Conservation (phyloP, 2,329 filamentous ascomycete genomes). For the Ophiostoma angusticollis region DNA sequence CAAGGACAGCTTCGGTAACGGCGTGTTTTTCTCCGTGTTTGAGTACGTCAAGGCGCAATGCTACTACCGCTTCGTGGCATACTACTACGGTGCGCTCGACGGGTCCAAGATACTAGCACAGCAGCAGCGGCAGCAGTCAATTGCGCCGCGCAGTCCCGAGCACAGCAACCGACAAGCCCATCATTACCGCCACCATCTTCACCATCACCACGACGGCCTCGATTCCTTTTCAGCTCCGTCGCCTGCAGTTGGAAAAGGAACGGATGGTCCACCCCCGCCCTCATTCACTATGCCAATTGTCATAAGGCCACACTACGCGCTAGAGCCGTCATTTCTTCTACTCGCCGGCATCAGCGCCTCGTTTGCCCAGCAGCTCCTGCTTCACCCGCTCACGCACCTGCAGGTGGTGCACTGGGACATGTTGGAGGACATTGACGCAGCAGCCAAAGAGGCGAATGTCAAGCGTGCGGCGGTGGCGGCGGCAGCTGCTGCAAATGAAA, state of each 20-base stretch:
- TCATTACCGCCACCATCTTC: conserved; percentile 18
- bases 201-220: conserved; percentile 56
- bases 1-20: conserved; percentile 58
- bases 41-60: conserved; percentile 64
- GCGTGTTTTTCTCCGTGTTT: conserved; percentile 62
- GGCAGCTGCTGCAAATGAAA: background rate
- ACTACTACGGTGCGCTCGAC: conserved; percentile 52
- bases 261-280: too few relatives aligned
- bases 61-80: conserved; percentile 58
- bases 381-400: conserved; percentile 59
- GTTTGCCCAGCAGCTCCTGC: conserved; percentile 52
- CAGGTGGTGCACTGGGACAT: conserved; percentile 63
- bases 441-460: conserved; percentile 6
- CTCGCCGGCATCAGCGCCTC: conserved; percentile 57
- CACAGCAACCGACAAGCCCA: too few relatives aligned
- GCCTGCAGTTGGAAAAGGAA: too few relatives aligned
- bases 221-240: too few relatives aligned
- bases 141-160: conserved; percentile 34
- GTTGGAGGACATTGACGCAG: conserved; percentile 56
- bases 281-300: conserved; percentile 23
- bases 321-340: conserved; percentile 61
- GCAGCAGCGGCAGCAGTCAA: conserved; percentile 21
- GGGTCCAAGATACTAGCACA: conserved; percentile 30
- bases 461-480: background rate
- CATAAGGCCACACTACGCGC: conserved; percentile 61